Evolutionary conservation across 1,284 basidiomycete genomes (phyloP), one percentile per base, ranked within the genome.

Genomic region (Stygiomarasmius scandens): DNA sequence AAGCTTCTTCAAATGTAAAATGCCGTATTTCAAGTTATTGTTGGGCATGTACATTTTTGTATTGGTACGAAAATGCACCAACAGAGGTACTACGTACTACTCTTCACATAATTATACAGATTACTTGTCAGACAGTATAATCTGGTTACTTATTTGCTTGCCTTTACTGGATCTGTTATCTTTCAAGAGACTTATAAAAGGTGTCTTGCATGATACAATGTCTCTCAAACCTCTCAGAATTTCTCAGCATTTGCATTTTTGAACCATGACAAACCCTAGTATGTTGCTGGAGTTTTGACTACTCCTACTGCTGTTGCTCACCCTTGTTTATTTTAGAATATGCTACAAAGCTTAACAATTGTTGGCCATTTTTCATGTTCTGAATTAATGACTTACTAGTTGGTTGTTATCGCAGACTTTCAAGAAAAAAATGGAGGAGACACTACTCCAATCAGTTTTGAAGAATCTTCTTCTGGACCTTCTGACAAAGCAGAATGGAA

Each of bases 341-440:
- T 61, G 63, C 76, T 50, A 82, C 81, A 4, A 65, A 66, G 19
- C 71, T 87, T 52, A 71, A 87, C 67, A 87, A 87, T 67, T 73
- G 85, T 79, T 59, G 65, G 80, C 58, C 38, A 14, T 19, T 19
- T n/a, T 24, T 45, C 29, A 32, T 5, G 12, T 32, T 32, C 29
- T 12, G 6, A 32, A 32, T 6, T 32, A 32, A 5, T 32, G 12
- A 27, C 4, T 20, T 4, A 23, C 20, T 19, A 14, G 12, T 20
- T 9, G 27, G 47, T 25, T 22, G n/a, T 46, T 3, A 16, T 32
- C 61, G 27, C 55, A 83, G 82, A 78, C 67, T 70, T 83, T 32
- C 78, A 80, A 62, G 64, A 58, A 11, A 71, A 59, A n/a, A 55
- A 69, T 1, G 65, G 70, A 32, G 6, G 29, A 10, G 52, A 66